Evolutionary conservation across 2,329 filamentous ascomycete genomes (phyloP).

Genomic region (Cryphonectria naterciae): DNA sequence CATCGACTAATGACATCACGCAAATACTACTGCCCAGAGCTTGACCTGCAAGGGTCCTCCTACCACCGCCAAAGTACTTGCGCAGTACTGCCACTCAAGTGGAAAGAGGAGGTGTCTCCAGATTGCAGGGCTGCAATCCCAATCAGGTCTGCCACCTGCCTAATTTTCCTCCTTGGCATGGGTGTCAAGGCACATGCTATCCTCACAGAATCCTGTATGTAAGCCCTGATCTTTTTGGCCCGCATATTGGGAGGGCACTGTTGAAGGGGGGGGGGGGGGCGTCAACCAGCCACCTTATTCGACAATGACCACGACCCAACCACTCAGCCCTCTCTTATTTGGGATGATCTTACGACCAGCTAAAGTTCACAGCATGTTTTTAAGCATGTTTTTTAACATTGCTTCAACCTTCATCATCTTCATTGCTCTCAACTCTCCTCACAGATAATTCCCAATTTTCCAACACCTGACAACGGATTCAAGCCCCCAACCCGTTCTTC

Average conservation of each 20-base stretch:
- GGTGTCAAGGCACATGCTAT: conserved; percentile 1
- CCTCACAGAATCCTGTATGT: conserved; percentile 3
- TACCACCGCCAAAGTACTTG: not conserved
- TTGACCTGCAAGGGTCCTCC: conserved; percentile 1
- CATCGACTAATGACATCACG: conserved; percentile 24
- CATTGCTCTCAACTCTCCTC: not conserved
- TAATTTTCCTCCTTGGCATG: not conserved
- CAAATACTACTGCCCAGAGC: not conserved
- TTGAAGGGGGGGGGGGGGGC: not conserved
- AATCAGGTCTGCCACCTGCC: not conserved
- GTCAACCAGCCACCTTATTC: conserved; percentile 30
- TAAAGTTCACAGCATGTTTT: not conserved
- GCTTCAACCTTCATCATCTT: not conserved
- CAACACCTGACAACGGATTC: not conserved
- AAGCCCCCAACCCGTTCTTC: not conserved
- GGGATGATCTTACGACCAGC: conserved; percentile 27
- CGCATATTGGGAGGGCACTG: not conserved
- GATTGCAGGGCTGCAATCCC: not conserved
- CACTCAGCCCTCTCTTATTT: conserved; percentile 15
- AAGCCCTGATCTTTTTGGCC: conserved; percentile 17
- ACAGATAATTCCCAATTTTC: not conserved
- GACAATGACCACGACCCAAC: conserved; percentile 8
- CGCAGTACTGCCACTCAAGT: not conserved
- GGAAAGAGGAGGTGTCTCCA: not conserved
- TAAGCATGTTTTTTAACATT: not conserved